Evolutionary conservation across 2,329 filamentous ascomycete species (phyloP).

Genomic region (Xylaria sp.): DNA sequence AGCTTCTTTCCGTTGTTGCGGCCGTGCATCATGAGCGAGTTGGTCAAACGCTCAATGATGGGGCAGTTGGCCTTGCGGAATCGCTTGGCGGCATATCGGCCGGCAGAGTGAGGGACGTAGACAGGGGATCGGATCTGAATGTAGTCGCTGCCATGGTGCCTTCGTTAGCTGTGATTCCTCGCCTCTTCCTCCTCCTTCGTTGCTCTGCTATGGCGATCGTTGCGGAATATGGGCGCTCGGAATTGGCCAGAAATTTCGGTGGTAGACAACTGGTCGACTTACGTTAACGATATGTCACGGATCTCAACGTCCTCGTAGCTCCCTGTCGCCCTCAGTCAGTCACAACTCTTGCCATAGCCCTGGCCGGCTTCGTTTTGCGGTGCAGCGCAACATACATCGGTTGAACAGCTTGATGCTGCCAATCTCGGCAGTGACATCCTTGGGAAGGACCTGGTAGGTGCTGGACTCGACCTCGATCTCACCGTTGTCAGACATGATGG

Average conservation of each 20-base stretch:
- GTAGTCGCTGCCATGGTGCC: slow-evolving; percentile 77
- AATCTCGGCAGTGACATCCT: slow-evolving; percentile 77
- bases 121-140: slow-evolving; percentile 99
- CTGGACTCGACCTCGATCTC: slow-evolving; percentile 78
- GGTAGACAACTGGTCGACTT: slow-evolving; percentile 54
- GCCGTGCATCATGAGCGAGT: slow-evolving; percentile 99
- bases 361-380: slow-evolving; percentile 31
- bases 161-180: slow-evolving; percentile 43
- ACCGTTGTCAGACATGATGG: slow-evolving; percentile 78
- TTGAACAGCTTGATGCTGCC: slow-evolving; percentile 85
- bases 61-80: slow-evolving; percentile 99
- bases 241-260: slow-evolving; percentile 34
- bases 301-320: slow-evolving; percentile 99
- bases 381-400: slow-evolving; percentile 45
- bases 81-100: slow-evolving; percentile 98
- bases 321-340: slow-evolving; percentile 33
- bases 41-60: slow-evolving; percentile 99
- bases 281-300: slow-evolving; percentile 99
- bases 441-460: slow-evolving; percentile 72
- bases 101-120: slow-evolving; percentile 98
- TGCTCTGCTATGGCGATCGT: slow-evolving; percentile 22
- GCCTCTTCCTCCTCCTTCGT: slow-evolving; percentile 19
- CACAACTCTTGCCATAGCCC: neutral
- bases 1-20: slow-evolving; percentile 99
- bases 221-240: slow-evolving; percentile 9